phyloP scores from a whole-genome alignment of 1,284 basidiomycete genomes.

The Cryptococcus neoformans region DNA sequence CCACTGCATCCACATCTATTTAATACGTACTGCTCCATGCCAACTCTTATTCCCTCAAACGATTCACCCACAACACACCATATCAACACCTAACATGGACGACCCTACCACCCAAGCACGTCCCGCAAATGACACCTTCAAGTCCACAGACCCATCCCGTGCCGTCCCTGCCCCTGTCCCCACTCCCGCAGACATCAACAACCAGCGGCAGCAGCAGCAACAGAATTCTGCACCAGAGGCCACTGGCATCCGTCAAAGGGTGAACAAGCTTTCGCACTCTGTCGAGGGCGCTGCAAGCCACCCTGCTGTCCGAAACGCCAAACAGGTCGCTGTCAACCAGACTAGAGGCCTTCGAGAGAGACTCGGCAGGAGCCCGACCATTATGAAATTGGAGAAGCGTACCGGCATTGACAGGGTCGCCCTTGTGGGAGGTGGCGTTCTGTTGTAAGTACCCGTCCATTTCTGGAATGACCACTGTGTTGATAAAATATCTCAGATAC shows the following conservation, averaged over 20 bases:
- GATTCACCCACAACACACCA: background rate
- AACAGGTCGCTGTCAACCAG: constrained; percentile 22
- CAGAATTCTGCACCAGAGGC: constrained; percentile 4
- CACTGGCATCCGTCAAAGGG: constrained; percentile 19
- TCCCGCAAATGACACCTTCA: background rate
- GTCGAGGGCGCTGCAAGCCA: constrained; percentile 25
- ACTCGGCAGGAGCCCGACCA: constrained; percentile 25
- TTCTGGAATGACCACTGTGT: background rate
- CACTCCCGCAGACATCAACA: constrained; percentile 1
- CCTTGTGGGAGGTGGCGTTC: constrained; percentile 28
- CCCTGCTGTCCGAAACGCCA: constrained; percentile 31
- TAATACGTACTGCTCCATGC: too few relatives aligned
- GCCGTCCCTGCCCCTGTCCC: constrained; percentile 1
- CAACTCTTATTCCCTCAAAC: too few relatives aligned
- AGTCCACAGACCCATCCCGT: background rate
- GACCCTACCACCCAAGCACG: constrained; percentile 9
- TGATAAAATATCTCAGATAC: constrained; percentile 24
- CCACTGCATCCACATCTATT: too few relatives aligned
- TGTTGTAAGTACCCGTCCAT: constrained; percentile 21
- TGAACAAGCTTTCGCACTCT: constrained; percentile 17
- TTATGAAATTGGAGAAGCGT: constrained; percentile 29
- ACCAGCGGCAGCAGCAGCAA: background rate
- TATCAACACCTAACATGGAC: constrained; percentile 2
- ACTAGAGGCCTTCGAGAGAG: constrained; percentile 21
- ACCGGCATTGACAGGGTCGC: constrained; percentile 35